Percentiles rank a stretch among this genome's conserved stretches.
phyloP scores from a whole-genome alignment of 1,284 basidiomycete genomes.

The Leccinum pallidistipes region DNA sequence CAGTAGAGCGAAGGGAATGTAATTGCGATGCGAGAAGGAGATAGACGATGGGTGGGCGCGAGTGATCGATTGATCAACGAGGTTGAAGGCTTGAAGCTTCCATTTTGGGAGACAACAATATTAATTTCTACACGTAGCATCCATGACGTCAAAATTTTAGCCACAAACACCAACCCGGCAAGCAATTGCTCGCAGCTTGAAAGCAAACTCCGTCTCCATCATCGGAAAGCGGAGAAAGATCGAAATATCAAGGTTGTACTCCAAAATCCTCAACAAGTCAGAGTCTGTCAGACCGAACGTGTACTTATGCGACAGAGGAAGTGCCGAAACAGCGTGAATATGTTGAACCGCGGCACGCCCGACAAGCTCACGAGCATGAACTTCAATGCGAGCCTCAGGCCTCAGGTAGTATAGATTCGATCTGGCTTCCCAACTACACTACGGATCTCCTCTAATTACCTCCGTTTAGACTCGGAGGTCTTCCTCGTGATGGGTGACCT shows the following conservation, averaged over 20 bases:
- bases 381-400: background rate
- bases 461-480: background rate
- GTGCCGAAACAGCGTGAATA: background rate
- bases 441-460: background rate
- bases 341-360: background rate
- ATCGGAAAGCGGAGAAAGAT: background rate
- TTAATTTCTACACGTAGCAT: too few species aligned
- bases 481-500: background rate
- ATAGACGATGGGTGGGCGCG: too few species aligned
- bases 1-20: too few species aligned
- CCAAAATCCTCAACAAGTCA: background rate
- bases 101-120: too few species aligned
- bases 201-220: background rate
- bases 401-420: background rate
- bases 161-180: background rate
- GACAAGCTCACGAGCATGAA: background rate
- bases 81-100: too few species aligned
- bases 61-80: too few species aligned
- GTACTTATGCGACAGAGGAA: background rate
- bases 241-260: background rate
- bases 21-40: too few species aligned
- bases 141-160: too few species aligned
- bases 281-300: background rate
- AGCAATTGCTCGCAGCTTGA: background rate
- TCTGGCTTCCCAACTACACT: background rate